Evolutionary conservation across 345 rosid species (phyloP).

Genomic region (Brassica juncea): DNA sequence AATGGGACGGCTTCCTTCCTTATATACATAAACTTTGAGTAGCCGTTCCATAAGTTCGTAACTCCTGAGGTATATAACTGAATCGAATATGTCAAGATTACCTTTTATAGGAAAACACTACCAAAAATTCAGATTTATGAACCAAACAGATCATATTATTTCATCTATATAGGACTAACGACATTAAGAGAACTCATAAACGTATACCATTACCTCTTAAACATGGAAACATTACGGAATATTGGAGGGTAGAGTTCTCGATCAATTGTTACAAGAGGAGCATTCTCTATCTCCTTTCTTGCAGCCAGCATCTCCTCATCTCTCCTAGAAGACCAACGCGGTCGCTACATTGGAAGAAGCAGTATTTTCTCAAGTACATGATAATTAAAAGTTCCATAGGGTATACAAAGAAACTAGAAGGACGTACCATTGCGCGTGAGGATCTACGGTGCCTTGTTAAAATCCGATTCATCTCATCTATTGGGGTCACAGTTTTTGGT

Average conservation of each 20-base stretch:
- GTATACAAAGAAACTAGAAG: neutral
- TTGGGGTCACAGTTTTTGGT: conserved; percentile 67
- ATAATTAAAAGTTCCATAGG: conserved; percentile 2
- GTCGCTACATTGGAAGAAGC: conserved; percentile 57
- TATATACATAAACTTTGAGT: conserved; percentile 76
- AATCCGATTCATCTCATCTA: conserved; percentile 65
- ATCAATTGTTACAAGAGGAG: conserved; percentile 46
- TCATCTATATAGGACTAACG: neutral
- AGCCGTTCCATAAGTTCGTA: conserved; percentile 86
- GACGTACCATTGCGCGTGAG: conserved; percentile 72
- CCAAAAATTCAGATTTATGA: neutral
- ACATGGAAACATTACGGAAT: conserved; percentile 81
- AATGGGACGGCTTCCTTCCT: conserved; percentile 83
- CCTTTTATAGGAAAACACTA: conserved; percentile 17
- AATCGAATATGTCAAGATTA: conserved; percentile 29
- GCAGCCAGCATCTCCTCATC: conserved; percentile 74
- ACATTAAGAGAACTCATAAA: neutral
- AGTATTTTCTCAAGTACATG: neutral
- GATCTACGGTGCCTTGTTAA: conserved; percentile 54
- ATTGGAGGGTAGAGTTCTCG: conserved; percentile 75
- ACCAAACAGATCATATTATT: conserved; percentile 4
- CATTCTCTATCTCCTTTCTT: conserved; percentile 64
- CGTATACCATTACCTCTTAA: conserved; percentile 58
- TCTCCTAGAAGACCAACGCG: conserved; percentile 69
- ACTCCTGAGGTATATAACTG: conserved; percentile 63